phyloP scores from a whole-genome alignment of 768 basidiomycete species.

The Xerocomellus amylosporus region DNA sequence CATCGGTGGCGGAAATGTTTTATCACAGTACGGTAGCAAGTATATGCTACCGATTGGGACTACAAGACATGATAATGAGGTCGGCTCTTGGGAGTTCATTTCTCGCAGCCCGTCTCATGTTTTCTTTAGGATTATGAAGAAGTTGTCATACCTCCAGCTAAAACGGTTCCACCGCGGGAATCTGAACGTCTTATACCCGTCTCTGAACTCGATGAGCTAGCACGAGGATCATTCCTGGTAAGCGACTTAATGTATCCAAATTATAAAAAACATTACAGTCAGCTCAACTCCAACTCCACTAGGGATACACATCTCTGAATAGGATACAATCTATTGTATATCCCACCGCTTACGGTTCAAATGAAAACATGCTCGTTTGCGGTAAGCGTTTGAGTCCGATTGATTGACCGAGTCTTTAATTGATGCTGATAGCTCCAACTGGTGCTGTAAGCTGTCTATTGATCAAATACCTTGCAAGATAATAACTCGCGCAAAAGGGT shows the following conservation, averaged over 20 bases:
- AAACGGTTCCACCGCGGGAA: slow-evolving; percentile 64
- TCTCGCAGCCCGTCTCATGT: slow-evolving; percentile 4
- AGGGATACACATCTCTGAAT: slow-evolving; percentile 88
- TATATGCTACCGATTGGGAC: slow-evolving; percentile 86
- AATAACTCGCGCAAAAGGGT: slow-evolving; percentile 52
- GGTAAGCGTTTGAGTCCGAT: slow-evolving; percentile 18
- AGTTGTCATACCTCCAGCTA: slow-evolving; percentile 84
- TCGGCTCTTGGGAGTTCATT: slow-evolving; percentile 30
- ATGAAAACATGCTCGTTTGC: slow-evolving; percentile 89
- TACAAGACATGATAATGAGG: slow-evolving; percentile 61
- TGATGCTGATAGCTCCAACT: slow-evolving; percentile 70
- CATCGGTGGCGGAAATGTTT: slow-evolving; percentile 52
- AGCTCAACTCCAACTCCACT: background rate
- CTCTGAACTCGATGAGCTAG: slow-evolving; percentile 70
- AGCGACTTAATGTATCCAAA: slow-evolving; percentile 16
- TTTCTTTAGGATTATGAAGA: slow-evolving; percentile 77
- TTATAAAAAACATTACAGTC: background rate
- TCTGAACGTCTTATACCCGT: slow-evolving; percentile 73
- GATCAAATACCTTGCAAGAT: background rate
- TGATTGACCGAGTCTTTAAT: background rate
- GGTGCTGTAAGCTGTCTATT: slow-evolving; percentile 71
- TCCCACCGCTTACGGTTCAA: slow-evolving; percentile 88
- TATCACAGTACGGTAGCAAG: slow-evolving; percentile 73
- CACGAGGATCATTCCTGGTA: slow-evolving; percentile 82
- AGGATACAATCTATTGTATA: slow-evolving; percentile 95